phyloP scores from a whole-genome alignment of 139 green algal species.

The Picochlorum sp. region DNA sequence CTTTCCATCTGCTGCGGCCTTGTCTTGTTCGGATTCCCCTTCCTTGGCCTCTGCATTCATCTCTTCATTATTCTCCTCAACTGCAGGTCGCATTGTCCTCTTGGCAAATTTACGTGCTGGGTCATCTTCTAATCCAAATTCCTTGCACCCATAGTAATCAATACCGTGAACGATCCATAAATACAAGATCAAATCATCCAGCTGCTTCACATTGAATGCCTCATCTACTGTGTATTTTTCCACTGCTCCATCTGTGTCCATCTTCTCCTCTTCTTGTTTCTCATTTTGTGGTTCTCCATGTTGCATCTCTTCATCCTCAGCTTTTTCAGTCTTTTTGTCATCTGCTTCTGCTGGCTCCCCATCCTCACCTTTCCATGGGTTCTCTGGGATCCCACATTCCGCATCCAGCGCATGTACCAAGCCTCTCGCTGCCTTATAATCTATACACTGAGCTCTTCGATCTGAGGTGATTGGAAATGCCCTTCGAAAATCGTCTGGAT shows the following conservation, averaged over 20 bases:
- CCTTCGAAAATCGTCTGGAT: not conserved
- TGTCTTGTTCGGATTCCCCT: not conserved
- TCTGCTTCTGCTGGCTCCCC: not conserved
- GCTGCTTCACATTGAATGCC: conserved; percentile 10
- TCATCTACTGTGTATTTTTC: not conserved
- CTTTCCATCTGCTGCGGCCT: not conserved
- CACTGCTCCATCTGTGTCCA: conserved; percentile 8
- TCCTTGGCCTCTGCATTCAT: not conserved
- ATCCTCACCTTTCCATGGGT: conserved; percentile 9
- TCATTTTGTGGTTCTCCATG: conserved; percentile 2
- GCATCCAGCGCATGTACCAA: conserved; percentile 59
- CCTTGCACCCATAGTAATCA: conserved; percentile 72
- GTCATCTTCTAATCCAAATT: conserved; percentile 11
- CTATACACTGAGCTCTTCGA: conserved; percentile 31
- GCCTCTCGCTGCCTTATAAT: conserved; percentile 42
- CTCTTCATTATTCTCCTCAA: not conserved
- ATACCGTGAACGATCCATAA: conserved; percentile 83
- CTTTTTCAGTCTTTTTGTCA: conserved; percentile 2
- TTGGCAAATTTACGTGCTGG: not conserved
- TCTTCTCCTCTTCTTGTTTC: conserved; percentile 6
- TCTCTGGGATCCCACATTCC: conserved; percentile 60
- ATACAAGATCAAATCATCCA: conserved; percentile 80
- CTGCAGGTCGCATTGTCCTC: conserved; percentile 2
- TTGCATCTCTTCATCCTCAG: not conserved
- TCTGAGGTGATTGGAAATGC: conserved; percentile 42